Base-by-base conservation (phyloP, 2,329 filamentous ascomycete species). In the Pyrenophora graminea region DNA sequence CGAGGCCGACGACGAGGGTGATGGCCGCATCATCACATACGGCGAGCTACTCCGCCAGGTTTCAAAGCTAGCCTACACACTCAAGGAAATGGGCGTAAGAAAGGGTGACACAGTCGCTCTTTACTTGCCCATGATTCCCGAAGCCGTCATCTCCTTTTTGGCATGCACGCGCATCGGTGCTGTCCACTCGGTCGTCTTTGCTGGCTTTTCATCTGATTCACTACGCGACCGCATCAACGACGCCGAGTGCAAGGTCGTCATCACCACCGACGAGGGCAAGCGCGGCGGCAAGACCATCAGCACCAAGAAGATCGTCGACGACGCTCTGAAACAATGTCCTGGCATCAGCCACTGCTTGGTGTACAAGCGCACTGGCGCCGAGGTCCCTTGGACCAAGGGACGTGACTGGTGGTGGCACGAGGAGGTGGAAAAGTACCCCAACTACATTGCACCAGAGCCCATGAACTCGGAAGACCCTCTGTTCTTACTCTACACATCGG, bases 281-380 rank as follows among this genome's bases (percentile, higher is more conserved):
- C 91, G 94, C 68, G 94, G 94, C 66, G 94, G 94, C 74, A 99
- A 97, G 82, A 77, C 95, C 68, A 97, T 99, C 72, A 90, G 90
- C 68, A 97, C 93, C 67, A 97, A 99, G 86, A 96, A 96, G 82
- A 97, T 99, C 72, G 94, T 97, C 63, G 94, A 99, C 70, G 94
- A 97, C 72, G 93, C 93, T 32, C 83, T 99, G 55, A 96, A 94
- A 82, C 91, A 96, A 77, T 97, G 93, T 77, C 93, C 93, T 15
- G 87, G 90, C 64, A 89, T 99, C 60, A 85, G 81, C 36, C 85
- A 89, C 75, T 90, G 90, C 64, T 82, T 99, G 33, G 94, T 99
- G 49, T 97, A 87, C 82, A 93, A 96, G 84, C 89, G 94, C 66
- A 99, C 94, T 32, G 93, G 93, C 45, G 87, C 91, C 41, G 91